Base-by-base conservation (phyloP, 2,329 filamentous ascomycete species). In the Blastomyces emzantsi region DNA sequence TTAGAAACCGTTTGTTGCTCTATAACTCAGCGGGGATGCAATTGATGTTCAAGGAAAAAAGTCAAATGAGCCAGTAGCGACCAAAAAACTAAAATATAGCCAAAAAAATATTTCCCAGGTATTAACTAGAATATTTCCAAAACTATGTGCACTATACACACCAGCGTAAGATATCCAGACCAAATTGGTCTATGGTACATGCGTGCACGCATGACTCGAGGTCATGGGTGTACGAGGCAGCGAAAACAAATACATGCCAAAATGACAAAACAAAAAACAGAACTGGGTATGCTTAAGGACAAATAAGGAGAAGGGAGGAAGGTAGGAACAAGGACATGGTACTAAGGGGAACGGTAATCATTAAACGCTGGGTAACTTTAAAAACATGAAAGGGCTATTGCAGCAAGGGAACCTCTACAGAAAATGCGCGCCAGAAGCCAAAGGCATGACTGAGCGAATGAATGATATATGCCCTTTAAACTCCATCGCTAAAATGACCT, bases 401-500 rank as follows among this genome's bases (percentile, higher is more conserved):
- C 28, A 56, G 36, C 22, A 30, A 8, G 52, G n/a, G 33, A 59
- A 13, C 39, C 2, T 59, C 19, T 3, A 45, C 43, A 28, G 36
- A 28, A 41, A 57, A 57, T 41, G 9, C 36, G 11, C 49, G 41
- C 25, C 19, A 58, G 33, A 47, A 47, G 36, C 11, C 13, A 61
- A 47, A 64, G 33, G n/a, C 33, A 51, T 55, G 60, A 51, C 33
- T 58, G 41, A 61, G 39, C 47, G 56, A 61, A 61, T 56, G 60
- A 61, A 61, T 52, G 45, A 17, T 36, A 28, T 61, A 60, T 61
- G 59, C 59, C 45, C 17, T 52, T 17, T 60, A 57, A 63, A 65
- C 64, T 63, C 64, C 64, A 45, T 65, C 64, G 64, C 64, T 65
- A 65, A 51, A 59, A 65, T 65, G 64, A 63, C 39, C 36, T 63